phyloP scores from a whole-genome alignment of 2,329 filamentous ascomycete species.

The Drechmeria coniospora region DNA sequence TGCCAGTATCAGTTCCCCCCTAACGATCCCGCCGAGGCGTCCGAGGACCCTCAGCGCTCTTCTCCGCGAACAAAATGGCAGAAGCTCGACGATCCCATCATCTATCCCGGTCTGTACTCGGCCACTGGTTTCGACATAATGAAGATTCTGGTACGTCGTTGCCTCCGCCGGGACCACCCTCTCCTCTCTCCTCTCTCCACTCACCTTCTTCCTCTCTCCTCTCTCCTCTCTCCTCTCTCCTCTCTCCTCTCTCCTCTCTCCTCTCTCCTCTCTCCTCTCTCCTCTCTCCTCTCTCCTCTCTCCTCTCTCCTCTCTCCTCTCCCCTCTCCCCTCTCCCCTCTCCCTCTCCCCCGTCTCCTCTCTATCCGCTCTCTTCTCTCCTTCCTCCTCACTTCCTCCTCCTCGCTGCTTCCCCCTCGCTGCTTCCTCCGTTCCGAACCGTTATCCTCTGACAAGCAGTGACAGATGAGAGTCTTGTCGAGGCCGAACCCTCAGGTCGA shows the following conservation, averaged over 20 bases:
- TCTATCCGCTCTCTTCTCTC: not conserved
- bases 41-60: not conserved
- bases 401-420: not conserved
- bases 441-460: not conserved
- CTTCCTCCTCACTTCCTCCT: not conserved
- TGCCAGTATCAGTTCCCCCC: slow-evolving; percentile 2
- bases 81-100: slow-evolving; percentile 26
- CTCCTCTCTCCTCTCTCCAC: too few relatives aligned
- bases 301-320: not conserved
- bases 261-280: not conserved
- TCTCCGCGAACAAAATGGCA: slow-evolving; percentile 9
- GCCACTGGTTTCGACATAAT: slow-evolving; percentile 40
- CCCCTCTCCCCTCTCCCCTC: too few relatives aligned
- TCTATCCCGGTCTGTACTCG: slow-evolving; percentile 41
- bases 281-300: not conserved
- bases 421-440: not conserved
- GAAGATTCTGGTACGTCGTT: slow-evolving; percentile 32
- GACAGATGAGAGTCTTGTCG: slow-evolving; percentile 44
- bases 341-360: too few relatives aligned
- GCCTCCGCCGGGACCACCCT: too few relatives aligned
- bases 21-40: not conserved
- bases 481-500: slow-evolving; percentile 61
- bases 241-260: not conserved
- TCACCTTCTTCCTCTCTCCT: not conserved
- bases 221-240: not conserved